Base-by-base conservation (phyloP, 1,284 basidiomycete genomes). In the Cryptococcus deneoformans region DNA sequence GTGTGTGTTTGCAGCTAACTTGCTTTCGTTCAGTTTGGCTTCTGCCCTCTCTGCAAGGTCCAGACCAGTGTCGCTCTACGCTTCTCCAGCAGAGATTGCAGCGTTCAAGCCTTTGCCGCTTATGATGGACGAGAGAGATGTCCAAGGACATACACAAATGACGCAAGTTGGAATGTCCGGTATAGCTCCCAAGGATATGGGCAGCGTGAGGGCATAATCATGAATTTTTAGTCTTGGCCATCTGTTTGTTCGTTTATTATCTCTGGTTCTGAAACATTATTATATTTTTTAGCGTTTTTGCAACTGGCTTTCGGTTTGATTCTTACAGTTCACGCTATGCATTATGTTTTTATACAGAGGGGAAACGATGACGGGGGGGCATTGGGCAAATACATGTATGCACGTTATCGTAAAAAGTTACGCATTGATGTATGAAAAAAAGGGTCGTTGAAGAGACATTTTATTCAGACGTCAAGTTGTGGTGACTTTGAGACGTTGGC, bases 61-160 rank as follows among this genome's bases (percentile, higher is more conserved):
- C 37, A 35, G 62, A 34, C 59, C 62, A 2, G 53, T 54, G 16
- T 60, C 58, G 6, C 55, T 63, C 14, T 64, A 64, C 42, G 59
- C 62, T n/a, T 61, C 59, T 11, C 62, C 59, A 46, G 59, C 59
- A 11, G 62, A 61, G 2, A 50, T 64, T 40, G 62, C 62, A 20
- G 46, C 59, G 11, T 64, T 61, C 51, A 54, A 38, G 40, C 54
- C 59, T 14, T 46, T 59, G 20, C 56, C 62, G 7, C 16, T 53
- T 29, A 29, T 29, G 29, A 29, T 29, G 29, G 29, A 29, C 29
- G 29, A 29, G 29, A 29, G 29, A 5, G 5, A 29, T 29, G 29
- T 29, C 3, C 29, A 29, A 29, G 29, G 29, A 5, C 3, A 29
- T 29, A 29, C 29, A 29, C 29, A 29, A 29, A 29, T 29, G 29